Conservation (phyloP, 192 early-diverging fungal species). For the Podila epicladia region DNA sequence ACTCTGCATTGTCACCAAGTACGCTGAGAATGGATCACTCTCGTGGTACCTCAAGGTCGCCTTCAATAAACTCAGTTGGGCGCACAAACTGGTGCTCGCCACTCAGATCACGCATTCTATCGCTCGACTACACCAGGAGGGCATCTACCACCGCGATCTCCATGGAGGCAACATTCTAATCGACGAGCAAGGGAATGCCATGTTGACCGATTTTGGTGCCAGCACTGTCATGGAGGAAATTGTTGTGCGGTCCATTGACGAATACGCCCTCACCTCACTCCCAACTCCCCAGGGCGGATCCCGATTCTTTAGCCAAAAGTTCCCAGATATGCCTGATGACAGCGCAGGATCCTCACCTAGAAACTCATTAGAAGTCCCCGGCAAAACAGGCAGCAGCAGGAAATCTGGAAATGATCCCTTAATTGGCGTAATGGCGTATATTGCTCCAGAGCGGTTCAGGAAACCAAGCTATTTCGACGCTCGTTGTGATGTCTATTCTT, state of each 20-base stretch:
- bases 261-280: constrained; percentile 10
- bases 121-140: constrained; percentile 37
- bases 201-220: constrained; percentile 47
- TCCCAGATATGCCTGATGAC: background rate
- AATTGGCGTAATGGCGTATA: constrained; percentile 48
- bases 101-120: constrained; percentile 39
- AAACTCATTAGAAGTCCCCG: background rate
- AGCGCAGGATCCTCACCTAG: background rate
- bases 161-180: constrained; percentile 49
- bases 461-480: constrained; percentile 43
- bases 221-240: constrained; percentile 36
- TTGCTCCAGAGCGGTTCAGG: constrained; percentile 48
- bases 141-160: constrained; percentile 48
- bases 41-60: constrained; percentile 38
- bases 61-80: constrained; percentile 42
- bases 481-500: constrained; percentile 53
- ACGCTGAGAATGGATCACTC: constrained; percentile 44
- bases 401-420: constrained; percentile 13
- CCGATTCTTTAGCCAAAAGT: constrained; percentile 23
- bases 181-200: constrained; percentile 29
- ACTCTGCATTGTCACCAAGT: constrained; percentile 49
- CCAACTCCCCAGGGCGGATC: constrained; percentile 22
- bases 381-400: background rate
- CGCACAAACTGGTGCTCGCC: constrained; percentile 28
- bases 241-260: constrained; percentile 18